Percentiles rank a stretch among this genome's conserved stretches.
Conservation (phyloP, 73 alveolate genomes). For the Symbiodinium pilosum region DNA sequence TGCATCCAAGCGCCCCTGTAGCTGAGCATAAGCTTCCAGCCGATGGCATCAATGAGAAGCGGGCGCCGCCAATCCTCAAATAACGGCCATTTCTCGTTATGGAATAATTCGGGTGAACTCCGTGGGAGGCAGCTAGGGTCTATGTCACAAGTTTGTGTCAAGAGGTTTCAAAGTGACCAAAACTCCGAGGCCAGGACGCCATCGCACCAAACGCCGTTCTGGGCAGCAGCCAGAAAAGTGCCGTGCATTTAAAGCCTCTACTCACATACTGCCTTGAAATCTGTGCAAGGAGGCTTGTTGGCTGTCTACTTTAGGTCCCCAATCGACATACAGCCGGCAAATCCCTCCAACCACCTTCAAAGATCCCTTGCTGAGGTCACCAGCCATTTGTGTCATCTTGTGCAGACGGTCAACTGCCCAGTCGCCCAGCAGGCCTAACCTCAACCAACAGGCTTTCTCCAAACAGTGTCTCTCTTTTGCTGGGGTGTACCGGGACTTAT, state of each 20-base stretch:
- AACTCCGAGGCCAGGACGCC: constrained; percentile 1
- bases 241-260: no score
- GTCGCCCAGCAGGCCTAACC: constrained; percentile 90
- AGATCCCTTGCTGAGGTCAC: not conserved
- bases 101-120: no score
- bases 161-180: no score
- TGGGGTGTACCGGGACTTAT: no score
- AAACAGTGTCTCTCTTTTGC: no score
- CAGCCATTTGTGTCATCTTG: constrained; percentile 91
- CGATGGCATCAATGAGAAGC: constrained; percentile 69
- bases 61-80: constrained; percentile 85
- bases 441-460: not conserved
- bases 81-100: no score
- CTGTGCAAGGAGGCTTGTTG: not conserved
- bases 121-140: no score
- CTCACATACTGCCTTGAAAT: no score
- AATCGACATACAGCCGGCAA: not conserved
- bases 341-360: not conserved
- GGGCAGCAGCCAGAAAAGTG: not conserved
- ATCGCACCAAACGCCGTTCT: not conserved
- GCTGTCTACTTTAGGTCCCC: not conserved
- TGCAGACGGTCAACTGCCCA: constrained; percentile 89
- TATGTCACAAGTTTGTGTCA: no score
- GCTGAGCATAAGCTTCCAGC: not conserved
- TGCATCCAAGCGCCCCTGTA: no score